A percentile compares a stretch with the other conserved stretches of the same genome.
These are phyloP conservation scores for Starmerella floricola DNA, from an alignment of 805 yeast species.

Conservation along the genomic window DNA sequence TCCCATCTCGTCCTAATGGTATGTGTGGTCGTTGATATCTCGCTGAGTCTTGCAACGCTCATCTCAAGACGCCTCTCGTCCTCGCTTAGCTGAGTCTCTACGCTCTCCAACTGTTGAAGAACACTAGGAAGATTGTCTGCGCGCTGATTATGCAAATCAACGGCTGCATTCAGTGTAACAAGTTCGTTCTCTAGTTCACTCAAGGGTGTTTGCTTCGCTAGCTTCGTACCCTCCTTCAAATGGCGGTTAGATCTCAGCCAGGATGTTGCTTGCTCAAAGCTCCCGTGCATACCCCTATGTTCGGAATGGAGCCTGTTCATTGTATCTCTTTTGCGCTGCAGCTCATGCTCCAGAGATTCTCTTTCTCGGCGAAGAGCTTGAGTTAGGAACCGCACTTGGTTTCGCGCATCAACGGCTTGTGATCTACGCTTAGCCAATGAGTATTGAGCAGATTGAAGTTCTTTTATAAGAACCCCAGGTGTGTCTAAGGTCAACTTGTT, in stretches of 20 bases:
- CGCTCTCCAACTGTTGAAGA: not conserved
- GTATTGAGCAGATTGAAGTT: not conserved
- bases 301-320: not conserved
- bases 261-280: not conserved
- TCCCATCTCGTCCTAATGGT: slow-evolving; percentile 42
- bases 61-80: slow-evolving; percentile 5
- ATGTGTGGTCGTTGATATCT: slow-evolving; percentile 5
- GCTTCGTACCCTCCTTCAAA: not conserved
- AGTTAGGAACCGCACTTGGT: no score
- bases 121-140: slow-evolving; percentile 6
- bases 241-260: slow-evolving; percentile 3
- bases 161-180: slow-evolving; percentile 1
- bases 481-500: no score
- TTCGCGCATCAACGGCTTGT: not conserved
- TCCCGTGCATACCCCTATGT: not conserved
- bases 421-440: not conserved
- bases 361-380: no score
- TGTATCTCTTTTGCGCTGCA: not conserved
- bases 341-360: no score
- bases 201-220: not conserved
- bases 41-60: slow-evolving; percentile 4
- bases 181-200: slow-evolving; percentile 6
- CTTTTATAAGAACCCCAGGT: no score
- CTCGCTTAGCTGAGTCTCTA: slow-evolving; percentile 1
- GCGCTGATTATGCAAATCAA: slow-evolving; percentile 2